Base-by-base conservation (phyloP, 1,284 basidiomycete species). In the Coniophora puteana region DNA sequence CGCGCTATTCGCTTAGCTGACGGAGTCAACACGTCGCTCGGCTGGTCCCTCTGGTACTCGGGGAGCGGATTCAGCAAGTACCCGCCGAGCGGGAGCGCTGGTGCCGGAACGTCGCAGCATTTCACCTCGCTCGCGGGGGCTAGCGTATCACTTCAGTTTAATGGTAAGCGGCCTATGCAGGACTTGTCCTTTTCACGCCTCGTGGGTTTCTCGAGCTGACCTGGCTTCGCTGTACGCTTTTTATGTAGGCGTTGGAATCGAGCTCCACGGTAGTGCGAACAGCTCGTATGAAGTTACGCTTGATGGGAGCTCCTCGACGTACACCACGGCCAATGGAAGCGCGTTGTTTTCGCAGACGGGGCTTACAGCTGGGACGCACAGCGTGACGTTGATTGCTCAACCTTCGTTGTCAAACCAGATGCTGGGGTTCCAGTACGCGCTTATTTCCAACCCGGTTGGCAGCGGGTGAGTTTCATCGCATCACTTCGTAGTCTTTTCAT, bases 181-280 rank as follows among this genome's bases (percentile, higher is more conserved):
- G 39, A 50, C 29, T 31, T 29, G 18, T 21, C 44, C 12, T 44
- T 44, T 18, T 25, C 10, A 41, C 13, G 11, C 18, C 42, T 29
- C 20, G 23, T 11, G 16, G 14, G 20, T 41, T 41, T 11, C 38
- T n/a, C n/a, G n/a, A n/a, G n/a, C n/a, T n/a, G n/a, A n/a, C n/a
- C n/a, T n/a, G n/a, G n/a, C n/a, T n/a, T n/a, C n/a, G n/a, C n/a
- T n/a, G n/a, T n/a, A n/a, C n/a, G n/a, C n/a, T n/a, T n/a, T n/a
- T n/a, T n/a, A n/a, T n/a, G n/a, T n/a, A 64, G 62, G 62, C 18
- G 57, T 54, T 16, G 61, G 56, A 4, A 41, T 63, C 16, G 36
- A 51, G n/a, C 37, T 65, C 6, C 55, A 48, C 38, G 63, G 63
- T 2, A 46, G 30, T 12, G 45, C 55, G 4, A 62, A 58, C 27